phyloP scores from a whole-genome alignment of 2,329 filamentous ascomycete genomes.

The Alternaria atra region DNA sequence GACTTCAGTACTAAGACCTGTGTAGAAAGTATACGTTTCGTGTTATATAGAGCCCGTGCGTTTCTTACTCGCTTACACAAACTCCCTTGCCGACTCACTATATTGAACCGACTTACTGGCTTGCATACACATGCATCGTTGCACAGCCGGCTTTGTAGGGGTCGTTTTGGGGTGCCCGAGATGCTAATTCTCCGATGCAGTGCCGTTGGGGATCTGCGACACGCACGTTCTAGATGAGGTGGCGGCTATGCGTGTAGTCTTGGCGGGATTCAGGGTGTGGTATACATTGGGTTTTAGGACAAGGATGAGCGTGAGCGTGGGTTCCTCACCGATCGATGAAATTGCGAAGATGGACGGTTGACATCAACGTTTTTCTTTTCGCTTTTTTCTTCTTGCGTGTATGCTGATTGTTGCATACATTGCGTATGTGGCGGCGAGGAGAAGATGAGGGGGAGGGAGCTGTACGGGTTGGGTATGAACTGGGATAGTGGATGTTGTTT shows the following conservation, averaged over 20 bases:
- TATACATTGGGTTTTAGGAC: not conserved
- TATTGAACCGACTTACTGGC: not conserved
- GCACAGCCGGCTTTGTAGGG: not conserved
- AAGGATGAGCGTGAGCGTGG: not conserved
- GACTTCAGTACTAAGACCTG: too few relatives aligned
- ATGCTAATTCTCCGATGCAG: constrained; percentile 13
- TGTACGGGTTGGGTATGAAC: not conserved
- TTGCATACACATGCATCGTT: not conserved
- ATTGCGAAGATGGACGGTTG: not conserved
- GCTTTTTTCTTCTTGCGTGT: not conserved
- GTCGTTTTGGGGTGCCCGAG: not conserved
- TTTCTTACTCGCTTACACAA: not conserved
- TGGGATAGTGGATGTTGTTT: not conserved
- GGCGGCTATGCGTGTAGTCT: not conserved
- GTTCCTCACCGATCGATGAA: not conserved
- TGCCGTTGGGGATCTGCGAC: constrained; percentile 6
- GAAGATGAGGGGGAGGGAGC: not conserved
- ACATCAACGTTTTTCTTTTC: not conserved
- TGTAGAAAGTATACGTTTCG: not conserved
- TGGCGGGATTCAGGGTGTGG: not conserved
- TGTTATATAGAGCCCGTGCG: not conserved
- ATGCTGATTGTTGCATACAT: not conserved
- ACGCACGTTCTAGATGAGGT: not conserved
- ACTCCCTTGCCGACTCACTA: not conserved
- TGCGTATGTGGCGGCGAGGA: not conserved